Evolutionary conservation across 352 stramenopile genomes (phyloP), one percentile per base, ranked within the genome.

Genomic region (Halophytophthora polymorphica): DNA sequence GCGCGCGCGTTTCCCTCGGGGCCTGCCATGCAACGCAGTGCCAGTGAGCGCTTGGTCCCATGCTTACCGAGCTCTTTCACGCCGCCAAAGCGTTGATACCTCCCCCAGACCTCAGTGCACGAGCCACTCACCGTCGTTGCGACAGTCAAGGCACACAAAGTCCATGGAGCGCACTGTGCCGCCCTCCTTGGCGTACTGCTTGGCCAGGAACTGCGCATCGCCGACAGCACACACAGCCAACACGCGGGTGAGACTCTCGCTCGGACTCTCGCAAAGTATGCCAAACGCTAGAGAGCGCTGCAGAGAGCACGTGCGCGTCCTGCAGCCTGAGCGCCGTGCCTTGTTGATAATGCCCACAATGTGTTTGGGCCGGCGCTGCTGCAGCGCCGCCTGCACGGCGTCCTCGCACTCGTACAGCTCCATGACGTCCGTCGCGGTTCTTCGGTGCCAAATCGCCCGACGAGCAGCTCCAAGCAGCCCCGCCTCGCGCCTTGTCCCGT

Each of bases 301-400:
- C 21, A 13, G 17, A 35, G 7, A 37, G 14, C 13, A 3, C 11
- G 19, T 34, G 42, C 43, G n/a, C 25, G 19, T 1, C 1, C 19
- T 37, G 28, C 19, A 19, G 25, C 25, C 25, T 10, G 25, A 31
- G 28, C 14, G 25, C 3, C 39, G 17, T 62, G 69, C 82, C 71
- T 88, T 75, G 55, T 93, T 90, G 66, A 93, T 91, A 48, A 86
- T 83, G 37, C 66, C 56, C 35, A 89, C 71, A 46, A 91, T 79
- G 43, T 83, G 57, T 56, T 73, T 70, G 14, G 80, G 80, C 8
- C 83, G 83, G 21, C 67, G 64, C 58, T 86, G 73, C 66, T 77
- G 70, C n/a, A 91, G 78, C 49, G 83, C 83, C 49, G 55, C 50
- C 48, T 90, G 67, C 57, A 93, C 79, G n/a, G 80, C 83, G 37